A percentile compares a stretch with the other conserved stretches of the same genome.
phyloP scores from a whole-genome alignment of 2,329 filamentous ascomycete species.

The Chaetomium globosum region DNA sequence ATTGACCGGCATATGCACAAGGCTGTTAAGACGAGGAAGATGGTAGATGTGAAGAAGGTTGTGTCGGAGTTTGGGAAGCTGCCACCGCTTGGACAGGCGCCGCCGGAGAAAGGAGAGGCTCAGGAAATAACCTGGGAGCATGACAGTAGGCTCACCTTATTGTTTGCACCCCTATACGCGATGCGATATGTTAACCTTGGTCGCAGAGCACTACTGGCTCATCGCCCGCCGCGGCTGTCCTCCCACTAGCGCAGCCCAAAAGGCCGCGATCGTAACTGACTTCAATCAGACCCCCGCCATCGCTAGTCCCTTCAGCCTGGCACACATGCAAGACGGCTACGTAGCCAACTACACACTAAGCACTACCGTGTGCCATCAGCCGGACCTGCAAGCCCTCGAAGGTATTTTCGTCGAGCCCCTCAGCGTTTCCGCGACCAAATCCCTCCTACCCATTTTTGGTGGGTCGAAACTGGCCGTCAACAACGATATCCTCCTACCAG shows the following conservation, averaged over 20 bases:
- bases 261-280: conserved; percentile 47
- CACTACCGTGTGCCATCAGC: conserved; percentile 66
- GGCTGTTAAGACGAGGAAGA: conserved; percentile 52
- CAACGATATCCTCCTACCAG: conserved; percentile 70
- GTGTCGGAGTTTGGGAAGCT: conserved; percentile 50
- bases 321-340: conserved; percentile 59
- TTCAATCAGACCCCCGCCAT: conserved; percentile 52
- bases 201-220: conserved; percentile 53
- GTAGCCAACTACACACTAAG: conserved; percentile 64
- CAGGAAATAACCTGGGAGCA: conserved; percentile 54
- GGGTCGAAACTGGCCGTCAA: conserved; percentile 70
- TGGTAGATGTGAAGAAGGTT: conserved; percentile 51
- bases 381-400: conserved; percentile 63
- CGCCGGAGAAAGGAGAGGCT: conserved; percentile 42
- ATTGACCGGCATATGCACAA: conserved; percentile 57
- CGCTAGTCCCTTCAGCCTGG: conserved; percentile 49
- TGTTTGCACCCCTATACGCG: no score
- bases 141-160: conserved; percentile 39
- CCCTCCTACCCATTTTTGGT: conserved; percentile 66
- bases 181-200: background rate
- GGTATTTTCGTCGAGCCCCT: conserved; percentile 66
- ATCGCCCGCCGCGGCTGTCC: conserved; percentile 63
- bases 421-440: conserved; percentile 58
- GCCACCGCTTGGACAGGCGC: conserved; percentile 44
- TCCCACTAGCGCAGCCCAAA: conserved; percentile 63